A percentile compares a stretch with the other conserved stretches of the same genome.
Conservation (phyloP, 176 grass and related monocot genomes). For the Rhynchospora tenuis region DNA sequence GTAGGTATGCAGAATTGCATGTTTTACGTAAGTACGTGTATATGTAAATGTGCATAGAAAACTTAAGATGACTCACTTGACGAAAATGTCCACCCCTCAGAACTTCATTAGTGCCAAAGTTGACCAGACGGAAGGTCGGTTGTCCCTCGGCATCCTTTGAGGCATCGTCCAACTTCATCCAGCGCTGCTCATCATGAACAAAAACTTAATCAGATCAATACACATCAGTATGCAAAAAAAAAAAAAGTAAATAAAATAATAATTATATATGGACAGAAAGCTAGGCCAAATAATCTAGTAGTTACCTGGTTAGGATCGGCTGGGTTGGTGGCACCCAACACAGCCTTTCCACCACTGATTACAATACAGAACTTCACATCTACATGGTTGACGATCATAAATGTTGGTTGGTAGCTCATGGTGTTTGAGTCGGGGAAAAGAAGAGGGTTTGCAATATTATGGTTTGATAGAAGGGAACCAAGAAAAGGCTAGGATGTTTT, state of each 20-base stretch:
- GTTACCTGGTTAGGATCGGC: background rate
- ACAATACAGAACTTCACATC: background rate
- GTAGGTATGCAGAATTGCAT: too few relatives aligned
- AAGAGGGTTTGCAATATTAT: too few relatives aligned
- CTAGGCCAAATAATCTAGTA: background rate
- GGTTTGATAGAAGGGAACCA: too few relatives aligned
- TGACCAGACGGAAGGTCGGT: background rate
- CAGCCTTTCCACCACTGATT: background rate
- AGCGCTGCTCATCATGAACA: background rate
- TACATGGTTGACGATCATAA: background rate
- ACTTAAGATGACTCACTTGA: too few relatives aligned
- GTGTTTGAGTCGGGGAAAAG: too few relatives aligned
- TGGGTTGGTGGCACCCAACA: background rate
- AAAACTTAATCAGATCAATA: background rate
- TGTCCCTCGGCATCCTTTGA: background rate
- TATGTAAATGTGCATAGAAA: too few relatives aligned
- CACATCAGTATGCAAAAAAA: background rate
- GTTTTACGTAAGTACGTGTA: too few relatives aligned
- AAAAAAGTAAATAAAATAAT: background rate
- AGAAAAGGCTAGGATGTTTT: too few relatives aligned
- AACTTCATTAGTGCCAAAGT: background rate
- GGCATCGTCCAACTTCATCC: too few relatives aligned
- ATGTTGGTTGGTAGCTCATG: background rate
- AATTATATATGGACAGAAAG: too few relatives aligned
- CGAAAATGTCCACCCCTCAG: background rate